Conservation (phyloP, 306 rosid species). For the Vigna reflexopilosa region DNA sequence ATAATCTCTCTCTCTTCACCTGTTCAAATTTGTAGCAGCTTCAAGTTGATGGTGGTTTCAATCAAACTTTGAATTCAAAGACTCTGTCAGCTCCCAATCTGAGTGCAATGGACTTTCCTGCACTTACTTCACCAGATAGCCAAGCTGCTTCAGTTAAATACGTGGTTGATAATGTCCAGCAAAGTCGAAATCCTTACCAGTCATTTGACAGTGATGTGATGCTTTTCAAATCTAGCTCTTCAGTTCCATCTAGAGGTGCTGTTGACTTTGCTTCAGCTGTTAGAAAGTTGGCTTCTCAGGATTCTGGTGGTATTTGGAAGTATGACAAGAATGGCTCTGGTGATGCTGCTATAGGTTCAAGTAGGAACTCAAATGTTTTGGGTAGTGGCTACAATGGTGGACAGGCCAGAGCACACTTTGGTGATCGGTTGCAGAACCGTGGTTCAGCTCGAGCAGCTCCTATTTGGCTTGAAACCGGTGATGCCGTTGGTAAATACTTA, state of each 20-base stretch:
- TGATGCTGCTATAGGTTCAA: constrained; percentile 78
- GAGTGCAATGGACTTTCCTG: constrained; percentile 82
- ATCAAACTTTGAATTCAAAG: constrained; percentile 77
- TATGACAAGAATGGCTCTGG: constrained; percentile 76
- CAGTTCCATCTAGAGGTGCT: constrained; percentile 76
- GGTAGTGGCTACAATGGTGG: constrained; percentile 68
- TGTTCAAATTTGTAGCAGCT: constrained; percentile 74
- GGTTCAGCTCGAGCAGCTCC: constrained; percentile 83
- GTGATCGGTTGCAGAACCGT: constrained; percentile 72
- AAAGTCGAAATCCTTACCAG: constrained; percentile 62
- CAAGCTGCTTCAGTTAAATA: constrained; percentile 59
- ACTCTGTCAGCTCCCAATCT: constrained; percentile 78
- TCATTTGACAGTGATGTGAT: constrained; percentile 76
- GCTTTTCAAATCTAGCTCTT: constrained; percentile 75
- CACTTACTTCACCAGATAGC: constrained; percentile 66
- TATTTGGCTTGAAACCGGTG: constrained; percentile 97
- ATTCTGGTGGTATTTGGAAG: constrained; percentile 88
- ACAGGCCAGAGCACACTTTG: constrained; percentile 65
- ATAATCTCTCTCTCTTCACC: constrained; percentile 8
- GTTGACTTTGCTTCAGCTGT: constrained; percentile 93
- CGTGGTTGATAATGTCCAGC: constrained; percentile 72
- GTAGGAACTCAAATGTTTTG: constrained; percentile 71
- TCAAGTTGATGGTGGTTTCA: constrained; percentile 85
- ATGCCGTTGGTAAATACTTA: constrained; percentile 88
- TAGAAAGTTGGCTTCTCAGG: constrained; percentile 89